phyloP scores from a whole-genome alignment of 73 alveolate genomes.

The Paramecium caudatum region DNA sequence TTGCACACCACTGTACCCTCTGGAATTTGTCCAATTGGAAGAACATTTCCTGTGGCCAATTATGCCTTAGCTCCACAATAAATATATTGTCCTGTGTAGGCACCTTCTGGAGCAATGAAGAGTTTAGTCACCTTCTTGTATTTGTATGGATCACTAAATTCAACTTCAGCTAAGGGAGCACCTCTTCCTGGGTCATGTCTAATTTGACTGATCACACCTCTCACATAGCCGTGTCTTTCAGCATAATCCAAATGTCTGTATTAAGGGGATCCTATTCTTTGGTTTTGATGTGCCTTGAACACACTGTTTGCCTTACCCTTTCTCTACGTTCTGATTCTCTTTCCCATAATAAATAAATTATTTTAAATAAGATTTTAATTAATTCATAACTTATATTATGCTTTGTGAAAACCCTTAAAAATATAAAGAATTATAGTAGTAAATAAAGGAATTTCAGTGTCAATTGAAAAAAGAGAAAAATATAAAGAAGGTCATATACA shows the following conservation, averaged over 20 bases:
- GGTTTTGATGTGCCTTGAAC: conserved; percentile 75
- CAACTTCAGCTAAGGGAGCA: conserved; percentile 97
- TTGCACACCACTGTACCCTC: conserved; percentile 97
- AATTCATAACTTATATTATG: too few relatives aligned
- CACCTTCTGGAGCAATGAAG: conserved; percentile 98
- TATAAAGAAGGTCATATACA: too few relatives aligned
- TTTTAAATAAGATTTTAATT: too few relatives aligned
- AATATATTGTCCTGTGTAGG: conserved; percentile 96
- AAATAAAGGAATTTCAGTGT: too few relatives aligned
- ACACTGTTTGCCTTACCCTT: conserved; percentile 78
- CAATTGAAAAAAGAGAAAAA: too few relatives aligned
- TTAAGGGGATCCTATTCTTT: conserved; percentile 76
- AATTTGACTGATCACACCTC: conserved; percentile 86
- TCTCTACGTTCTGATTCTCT: conserved; percentile 75
- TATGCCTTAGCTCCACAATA: conserved; percentile 95
- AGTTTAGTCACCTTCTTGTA: conserved; percentile 94
- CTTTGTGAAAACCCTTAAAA: too few relatives aligned
- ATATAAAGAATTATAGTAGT: too few relatives aligned
- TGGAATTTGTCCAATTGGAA: conserved; percentile 95
- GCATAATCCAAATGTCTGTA: conserved; percentile 78
- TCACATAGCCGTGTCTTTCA: conserved; percentile 79
- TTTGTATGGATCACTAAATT: conserved; percentile 96
- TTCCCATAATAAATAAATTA: conserved; percentile 45
- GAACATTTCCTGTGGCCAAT: conserved; percentile 95
- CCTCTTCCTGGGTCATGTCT: conserved; percentile 99